phyloP scores from a whole-genome alignment of 139 green algal species.

The Chlamydomonas sphaeroides region DNA sequence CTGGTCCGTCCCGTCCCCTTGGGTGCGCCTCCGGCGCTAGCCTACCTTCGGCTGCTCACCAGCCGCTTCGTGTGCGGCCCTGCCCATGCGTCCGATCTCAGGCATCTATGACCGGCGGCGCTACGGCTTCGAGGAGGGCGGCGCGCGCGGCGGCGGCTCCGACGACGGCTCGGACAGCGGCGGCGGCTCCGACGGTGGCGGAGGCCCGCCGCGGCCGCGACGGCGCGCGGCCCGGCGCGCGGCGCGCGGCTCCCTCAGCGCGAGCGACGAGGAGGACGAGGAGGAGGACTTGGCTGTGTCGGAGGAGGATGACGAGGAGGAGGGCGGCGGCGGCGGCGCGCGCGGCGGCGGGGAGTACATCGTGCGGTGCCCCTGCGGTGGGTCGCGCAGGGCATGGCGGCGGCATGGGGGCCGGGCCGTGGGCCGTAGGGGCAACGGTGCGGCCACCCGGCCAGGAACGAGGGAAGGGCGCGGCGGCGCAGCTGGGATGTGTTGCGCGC shows the following conservation, averaged over 20 bases:
- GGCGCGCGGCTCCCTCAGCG: neutral
- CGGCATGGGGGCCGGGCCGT: no score
- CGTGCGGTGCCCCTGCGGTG: no score
- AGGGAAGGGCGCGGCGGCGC: no score
- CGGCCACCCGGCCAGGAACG: no score
- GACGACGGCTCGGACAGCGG: neutral
- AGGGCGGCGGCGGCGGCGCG: neutral
- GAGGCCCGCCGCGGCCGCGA: neutral
- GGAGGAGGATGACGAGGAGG: conserved; percentile 14
- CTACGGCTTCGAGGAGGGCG: conserved; percentile 36
- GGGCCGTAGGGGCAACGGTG: no score
- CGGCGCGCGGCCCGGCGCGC: neutral
- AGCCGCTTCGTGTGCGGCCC: no score
- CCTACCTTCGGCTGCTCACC: no score
- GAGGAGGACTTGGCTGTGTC: conserved; percentile 34
- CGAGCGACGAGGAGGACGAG: conserved; percentile 31
- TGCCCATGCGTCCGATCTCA: no score
- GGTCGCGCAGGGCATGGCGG: no score
- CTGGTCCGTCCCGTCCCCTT: no score
- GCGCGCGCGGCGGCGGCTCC: neutral
- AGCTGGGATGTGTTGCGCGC: no score
- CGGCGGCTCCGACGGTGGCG: neutral
- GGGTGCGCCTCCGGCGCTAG: no score
- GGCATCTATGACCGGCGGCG: conserved; percentile 60
- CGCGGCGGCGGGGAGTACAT: conserved; percentile 28